Evolutionary conservation across 202 grass and related monocot genomes (phyloP), one percentile per base, ranked within the genome.

Genomic region (Cymbopogon flexuosus): DNA sequence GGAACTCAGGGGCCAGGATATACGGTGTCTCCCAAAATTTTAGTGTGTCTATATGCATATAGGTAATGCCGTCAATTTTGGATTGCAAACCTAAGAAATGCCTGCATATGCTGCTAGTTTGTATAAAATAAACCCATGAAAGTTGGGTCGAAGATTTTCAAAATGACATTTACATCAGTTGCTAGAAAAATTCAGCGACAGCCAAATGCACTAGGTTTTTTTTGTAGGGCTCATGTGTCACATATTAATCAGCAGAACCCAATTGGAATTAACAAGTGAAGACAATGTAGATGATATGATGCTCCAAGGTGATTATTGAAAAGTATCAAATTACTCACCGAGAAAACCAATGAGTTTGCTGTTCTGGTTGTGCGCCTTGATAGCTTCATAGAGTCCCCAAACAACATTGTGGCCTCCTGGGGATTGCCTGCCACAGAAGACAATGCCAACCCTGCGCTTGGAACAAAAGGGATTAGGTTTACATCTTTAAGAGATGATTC

Each of bases 381-480:
- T 93, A 78, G 96, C 92, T n/a, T 93, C 80, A 76, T 88, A 62
- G 75, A 99, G 90, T 34, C 96, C 96, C 96, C 96, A 99, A 69
- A 99, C 75, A 16, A 99, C 92, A 88, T 99, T 99, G 80, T 99
- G 96, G 34, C 96, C 96, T 79, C 96, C 96, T 23, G 96, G 96
- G 23, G 96, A 95, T 59, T 99, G 96, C 68, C 96, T 93, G 41
- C 96, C 96, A 70, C 90, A 99, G 83, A 99, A 99, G 35, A 99
- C 96, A 84, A 96, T 72, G 74, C 92, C 96, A 81, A 99, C 96
- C 80, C 92, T 99, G 80, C 65, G 73, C 29, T 22, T 31, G 36
- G 67, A 86, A 70, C 47, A 88, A 21, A 42, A 83, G 47, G 2
- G 37, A 31, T 84, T 64, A 49, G 31, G 21, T 54, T 83, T 57